Evolutionary conservation across 148 eudicot genomes (phyloP).

Genomic region (Gaultheria prostrata): DNA sequence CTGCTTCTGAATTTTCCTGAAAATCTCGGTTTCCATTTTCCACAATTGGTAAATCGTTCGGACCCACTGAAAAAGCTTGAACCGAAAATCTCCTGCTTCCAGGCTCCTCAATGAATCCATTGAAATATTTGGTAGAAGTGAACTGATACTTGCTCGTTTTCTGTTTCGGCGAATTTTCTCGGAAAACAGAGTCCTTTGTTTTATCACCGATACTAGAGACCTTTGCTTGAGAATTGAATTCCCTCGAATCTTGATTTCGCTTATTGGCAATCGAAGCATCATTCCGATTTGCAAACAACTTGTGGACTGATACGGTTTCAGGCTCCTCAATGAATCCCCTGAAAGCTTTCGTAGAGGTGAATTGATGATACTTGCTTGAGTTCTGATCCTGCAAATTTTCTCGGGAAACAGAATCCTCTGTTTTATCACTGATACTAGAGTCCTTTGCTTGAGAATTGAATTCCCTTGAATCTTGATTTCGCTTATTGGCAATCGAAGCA

Average conservation of each 20-base stretch:
- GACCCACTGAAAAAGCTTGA: background rate
- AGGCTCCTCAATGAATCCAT: background rate
- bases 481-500: too few species aligned
- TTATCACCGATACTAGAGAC: background rate
- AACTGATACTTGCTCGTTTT: background rate
- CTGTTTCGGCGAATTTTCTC: background rate
- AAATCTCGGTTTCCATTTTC: background rate
- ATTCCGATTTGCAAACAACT: background rate
- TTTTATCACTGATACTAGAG: background rate
- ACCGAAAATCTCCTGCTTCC: background rate
- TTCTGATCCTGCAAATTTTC: conserved; percentile 18
- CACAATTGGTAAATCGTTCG: background rate
- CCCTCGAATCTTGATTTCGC: background rate
- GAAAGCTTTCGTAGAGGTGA: background rate
- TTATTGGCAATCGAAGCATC: background rate
- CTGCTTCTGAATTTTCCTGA: background rate
- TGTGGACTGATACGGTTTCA: background rate
- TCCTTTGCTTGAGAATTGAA: background rate
- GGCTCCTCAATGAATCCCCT: background rate
- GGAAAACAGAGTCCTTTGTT: background rate
- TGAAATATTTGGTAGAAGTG: background rate
- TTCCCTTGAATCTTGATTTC: background rate
- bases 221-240: background rate
- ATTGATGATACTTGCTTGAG: conserved; percentile 15
- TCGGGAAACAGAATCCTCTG: conserved; percentile 13